Base-by-base conservation (phyloP, 345 rosid genomes). In the Limnanthes douglasii region DNA sequence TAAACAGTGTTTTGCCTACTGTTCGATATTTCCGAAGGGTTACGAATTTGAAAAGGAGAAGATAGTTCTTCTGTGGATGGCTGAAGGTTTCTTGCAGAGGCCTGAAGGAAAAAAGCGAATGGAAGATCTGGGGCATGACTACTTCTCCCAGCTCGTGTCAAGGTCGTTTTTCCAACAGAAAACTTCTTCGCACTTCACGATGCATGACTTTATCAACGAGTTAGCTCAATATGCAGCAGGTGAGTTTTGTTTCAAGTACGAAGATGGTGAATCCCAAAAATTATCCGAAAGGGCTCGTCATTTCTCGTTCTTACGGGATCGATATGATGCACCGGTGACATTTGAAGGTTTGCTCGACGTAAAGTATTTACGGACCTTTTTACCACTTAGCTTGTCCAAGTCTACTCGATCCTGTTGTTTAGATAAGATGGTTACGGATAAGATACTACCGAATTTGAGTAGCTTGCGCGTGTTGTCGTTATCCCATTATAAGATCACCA, bases 191-290 rank as follows among this genome's bases (percentile, higher is more conserved):
- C 58, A 50, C 7, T 60, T 55, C 5, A 16, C 40, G 1, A 66
- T 57, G 72, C 72, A 61, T 37, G 68, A 66, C 13, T 54, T 53
- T 28, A 20, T 66, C 30, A 43, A 16, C 14, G 65, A 67, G 30
- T 46, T 67, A 10, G 48, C 69, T 31, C 50, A 46, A 4, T 54
- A 28, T 62, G 65, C 60, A 5, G 35, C 66, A 5, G 54, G 61
- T 40, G 57, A 54, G 15, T 51, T 32, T 41, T 51, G 64, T 43
- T 42, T 45, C 39, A 47, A 48, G 18, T 34, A 41, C 43, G 66
- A 58, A 27, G 36, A 33, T 27, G 46, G 30, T 26, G 20, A 17
- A 40, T 45, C 33, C 47, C 4, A 16, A 17, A 19, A 20, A 21
- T 11, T 50, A 43, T 18, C 50, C 3, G 40, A 33, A 9, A 62